Evolutionary conservation across 208 protist genomes (phyloP), one percentile per base, ranked within the genome.

Genomic region (Crithidia fasciculata): DNA sequence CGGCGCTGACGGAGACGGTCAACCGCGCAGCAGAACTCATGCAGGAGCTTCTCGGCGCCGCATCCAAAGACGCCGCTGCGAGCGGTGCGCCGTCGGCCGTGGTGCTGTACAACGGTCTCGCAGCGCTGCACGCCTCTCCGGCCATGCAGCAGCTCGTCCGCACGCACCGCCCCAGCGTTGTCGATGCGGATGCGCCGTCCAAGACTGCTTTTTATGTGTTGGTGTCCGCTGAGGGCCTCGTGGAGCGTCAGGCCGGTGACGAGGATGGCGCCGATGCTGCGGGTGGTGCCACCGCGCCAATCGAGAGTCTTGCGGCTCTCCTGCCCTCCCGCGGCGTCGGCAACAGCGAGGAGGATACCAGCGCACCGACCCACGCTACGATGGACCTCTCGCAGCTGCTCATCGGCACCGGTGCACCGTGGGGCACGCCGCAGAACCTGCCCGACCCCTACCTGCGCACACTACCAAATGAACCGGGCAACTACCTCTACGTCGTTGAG

Each of bases 401-500:
- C 7, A 73, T 94, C 50, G 81, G 78, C 37, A 92, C 88, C 36
- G 82, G 78, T 18, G 72, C 87, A 50, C 92, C 92, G 15, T 94
- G 83, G 83, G 63, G 77, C 47, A 94, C 89, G 4, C 89, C 92
- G 47, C 89, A 93, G 67, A 92, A 86, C 71, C 77, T 96, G 36
- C 80, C 81, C 9, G 92, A 96, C 68, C 62, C 58, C 45, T 76
- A 93, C 70, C 63, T 94, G 37, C 62, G 89, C 74, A 80, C 76
- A 13, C 69, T 91, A 69, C 85, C 85, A 4, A 96, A 96, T 63
- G 92, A 96, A 64, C 92, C 92, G 0, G 81, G 79, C 8, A 94
- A 96, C 83, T 90, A 85, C 66, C 56, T 36, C 4, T 86, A 88
- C 72, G 87, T 92, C 10, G 78, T 81, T 39, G 15, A 73, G 61